Conservation (phyloP, 805 yeast genomes). For the Teunomyces funiuensis region DNA sequence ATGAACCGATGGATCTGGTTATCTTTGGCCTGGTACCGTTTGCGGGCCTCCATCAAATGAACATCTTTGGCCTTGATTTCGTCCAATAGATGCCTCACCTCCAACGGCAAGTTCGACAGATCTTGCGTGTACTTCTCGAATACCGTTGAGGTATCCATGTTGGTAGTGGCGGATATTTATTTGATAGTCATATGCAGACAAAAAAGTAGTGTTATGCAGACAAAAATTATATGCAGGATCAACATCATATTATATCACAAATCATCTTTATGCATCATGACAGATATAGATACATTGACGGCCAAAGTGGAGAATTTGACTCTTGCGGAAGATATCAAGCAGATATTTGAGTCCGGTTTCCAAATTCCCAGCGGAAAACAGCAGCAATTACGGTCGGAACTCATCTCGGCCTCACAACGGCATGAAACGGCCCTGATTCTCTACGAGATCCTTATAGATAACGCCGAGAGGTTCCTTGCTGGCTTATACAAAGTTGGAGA, state of each 20-base stretch:
- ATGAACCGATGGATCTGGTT: conserved; percentile 80
- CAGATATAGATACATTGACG: neutral
- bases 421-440: conserved; percentile 10
- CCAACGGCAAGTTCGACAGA: conserved; percentile 83
- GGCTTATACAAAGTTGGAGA: conserved; percentile 16
- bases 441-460: conserved; percentile 17
- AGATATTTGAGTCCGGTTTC: neutral
- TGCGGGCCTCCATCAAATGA: conserved; percentile 62
- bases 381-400: conserved; percentile 1
- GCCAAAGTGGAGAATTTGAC: neutral
- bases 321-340: neutral
- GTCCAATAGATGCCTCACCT: conserved; percentile 73
- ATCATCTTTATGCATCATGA: neutral
- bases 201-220: neutral
- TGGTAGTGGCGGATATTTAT: neutral
- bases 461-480: conserved; percentile 17
- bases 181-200: neutral
- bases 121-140: conserved; percentile 52
- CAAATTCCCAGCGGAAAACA: neutral
- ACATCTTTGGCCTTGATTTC: conserved; percentile 74
- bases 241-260: neutral
- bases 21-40: conserved; percentile 69
- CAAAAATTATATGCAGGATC: neutral
- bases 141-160: conserved; percentile 86
- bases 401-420: conserved; percentile 6